A percentile compares a stretch with the other conserved stretches of the same genome.
phyloP scores from a whole-genome alignment of 305 asterid species.

The Fraxinus sp. region DNA sequence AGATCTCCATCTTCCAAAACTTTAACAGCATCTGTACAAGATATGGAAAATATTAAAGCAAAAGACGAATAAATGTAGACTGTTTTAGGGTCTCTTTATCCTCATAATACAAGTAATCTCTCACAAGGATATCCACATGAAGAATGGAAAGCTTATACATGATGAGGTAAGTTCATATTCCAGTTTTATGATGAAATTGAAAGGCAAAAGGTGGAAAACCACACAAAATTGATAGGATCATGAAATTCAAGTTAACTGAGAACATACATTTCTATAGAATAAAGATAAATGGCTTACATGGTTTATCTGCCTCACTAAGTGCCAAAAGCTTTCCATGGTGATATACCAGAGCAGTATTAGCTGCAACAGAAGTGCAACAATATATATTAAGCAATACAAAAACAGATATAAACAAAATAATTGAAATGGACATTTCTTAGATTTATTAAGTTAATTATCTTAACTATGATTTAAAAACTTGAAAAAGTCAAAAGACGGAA shows the following conservation, averaged over 20 bases:
- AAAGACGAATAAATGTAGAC: neutral
- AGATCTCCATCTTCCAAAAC: conserved; percentile 97
- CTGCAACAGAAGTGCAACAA: conserved; percentile 47
- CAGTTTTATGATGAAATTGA: neutral
- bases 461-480: neutral
- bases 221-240: neutral
- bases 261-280: conserved; percentile 3
- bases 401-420: conserved; percentile 10
- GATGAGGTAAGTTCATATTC: neutral
- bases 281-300: conserved; percentile 57
- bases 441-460: neutral
- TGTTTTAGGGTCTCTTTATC: neutral
- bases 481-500: conserved; percentile 1
- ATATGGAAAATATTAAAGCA: conserved; percentile 18
- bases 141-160: neutral
- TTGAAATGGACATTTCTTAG: neutral
- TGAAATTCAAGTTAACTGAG: conserved; percentile 1
- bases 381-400: conserved; percentile 25
- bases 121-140: neutral
- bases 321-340: conserved; percentile 94
- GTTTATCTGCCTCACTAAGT: conserved; percentile 88
- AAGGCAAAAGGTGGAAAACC: conserved; percentile 9
- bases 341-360: conserved; percentile 85
- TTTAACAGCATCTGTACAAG: conserved; percentile 65
- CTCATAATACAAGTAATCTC: conserved; percentile 1